Base-by-base conservation (phyloP, 768 basidiomycete genomes). In the Suillus variegatus region DNA sequence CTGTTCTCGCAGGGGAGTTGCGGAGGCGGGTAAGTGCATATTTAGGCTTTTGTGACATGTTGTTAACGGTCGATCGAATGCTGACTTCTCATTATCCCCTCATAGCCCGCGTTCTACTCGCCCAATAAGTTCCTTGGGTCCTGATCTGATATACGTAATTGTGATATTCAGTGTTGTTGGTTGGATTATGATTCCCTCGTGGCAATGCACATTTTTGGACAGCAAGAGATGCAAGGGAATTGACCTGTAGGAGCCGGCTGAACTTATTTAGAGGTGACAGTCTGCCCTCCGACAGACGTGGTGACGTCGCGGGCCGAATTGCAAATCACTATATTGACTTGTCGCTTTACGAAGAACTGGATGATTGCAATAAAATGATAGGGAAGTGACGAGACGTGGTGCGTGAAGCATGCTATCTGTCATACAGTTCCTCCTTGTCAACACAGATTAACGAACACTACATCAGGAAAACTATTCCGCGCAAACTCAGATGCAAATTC, bases 91-190 rank as follows among this genome's bases (percentile, higher is more conserved):
- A 44, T 61, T 25, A 35, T 40, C 41, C 12, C 35, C 6, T 35
- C 16, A 16, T 58, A 63, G 56, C 61, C 66, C 12, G 40, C 49
- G 16, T 67, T 68, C n/a, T 55, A 64, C 28, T 58, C 66, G 32
- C 51, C 57, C 13, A 64, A 64, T 56, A 66, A 64, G 38, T 64
- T 46, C 28, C 20, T n/a, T 13, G 46, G 35, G n/a, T 35, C 47
- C 32, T 65, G 61, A 62, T 7, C 3, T 55, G 46, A 51, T 28
- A 32, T 9, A 28, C 1, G 2, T 8, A 3, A 22, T 49, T 5
- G 12, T 13, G 47, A 49, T 16, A 22, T 13, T n/a, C 22, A 4
- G 9, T 51, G 7, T n/a, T 25, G 22, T 51, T 49, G 32, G 1
- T 32, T 25, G 49, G n/a, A 7, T 13, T 25, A 51, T 51, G 9